Base-by-base conservation (phyloP, 345 rosid genomes). In the Euphorbia lathyris region DNA sequence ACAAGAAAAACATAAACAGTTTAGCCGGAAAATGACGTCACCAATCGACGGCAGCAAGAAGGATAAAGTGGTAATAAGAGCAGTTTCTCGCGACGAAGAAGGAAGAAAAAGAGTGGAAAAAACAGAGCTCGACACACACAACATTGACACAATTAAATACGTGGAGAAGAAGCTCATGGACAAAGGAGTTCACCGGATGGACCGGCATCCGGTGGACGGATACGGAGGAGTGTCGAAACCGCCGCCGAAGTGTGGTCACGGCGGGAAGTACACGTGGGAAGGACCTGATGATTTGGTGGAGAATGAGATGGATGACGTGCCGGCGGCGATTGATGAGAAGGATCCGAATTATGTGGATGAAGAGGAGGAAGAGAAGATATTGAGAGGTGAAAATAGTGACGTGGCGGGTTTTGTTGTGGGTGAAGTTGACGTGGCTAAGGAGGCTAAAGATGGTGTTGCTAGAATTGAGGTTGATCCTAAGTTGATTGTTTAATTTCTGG, bases 181-280 rank as follows among this genome's bases (percentile, higher is more conserved):
- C 62, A 89, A 91, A 74, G 98, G 96, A 3, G 68, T 86, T 9
- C 84, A 80, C 16, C 79, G 94, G 45, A 80, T 86, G 97, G 98
- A 93, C 4, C 79, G 97, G 4, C 98, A 86, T 73, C 89, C 96
- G 0, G 80, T 74, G 5, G 80, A 86, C 48, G 98, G 98, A 10
- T 55, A 72, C 1, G 71, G 71, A 1, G 84, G 91, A 8, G 83
- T 93, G 9, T 68, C 78, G 7, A 73, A 62, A 25, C 89, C 81
- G 1, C 89, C 97, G 1, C 81, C 91, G 0, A 93, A 91, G 75
- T 86, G 88, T 0, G 95, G 98, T 26, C 96, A 69, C 73, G 95
- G 96, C 0, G 97, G 98, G 6, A 93, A 93, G 80, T 93, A 76
- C 84, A 91, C 95, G n/a, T 91, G 98, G 96, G 96, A 91, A 58